phyloP scores from a whole-genome alignment of 352 stramenopile genomes.

The Phytophthora pisi region DNA sequence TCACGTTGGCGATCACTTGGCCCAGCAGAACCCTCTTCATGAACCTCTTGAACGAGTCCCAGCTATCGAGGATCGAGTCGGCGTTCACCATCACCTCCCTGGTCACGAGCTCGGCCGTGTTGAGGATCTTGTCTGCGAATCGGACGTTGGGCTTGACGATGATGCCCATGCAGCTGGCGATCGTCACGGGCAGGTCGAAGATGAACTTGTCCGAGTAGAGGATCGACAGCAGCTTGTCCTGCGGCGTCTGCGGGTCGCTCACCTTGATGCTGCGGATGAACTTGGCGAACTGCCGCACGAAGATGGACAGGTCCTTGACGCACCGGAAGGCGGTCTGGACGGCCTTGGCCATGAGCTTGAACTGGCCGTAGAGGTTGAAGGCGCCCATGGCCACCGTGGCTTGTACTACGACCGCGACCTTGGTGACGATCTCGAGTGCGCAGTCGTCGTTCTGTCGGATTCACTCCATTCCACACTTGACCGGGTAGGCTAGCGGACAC shows the following conservation, averaged over 20 bases:
- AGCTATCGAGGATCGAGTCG: constrained; percentile 22
- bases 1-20: constrained; percentile 8
- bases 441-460: not conserved
- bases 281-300: constrained; percentile 20
- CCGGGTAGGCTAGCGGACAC: not conserved
- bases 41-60: constrained; percentile 8
- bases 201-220: constrained; percentile 36
- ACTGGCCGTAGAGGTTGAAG: constrained; percentile 13
- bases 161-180: constrained; percentile 33
- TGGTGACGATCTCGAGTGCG: too few relatives aligned
- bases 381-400: constrained; percentile 7
- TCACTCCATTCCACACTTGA: not conserved
- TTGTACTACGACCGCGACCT: not conserved
- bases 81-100: constrained; percentile 33
- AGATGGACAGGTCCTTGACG: constrained; percentile 21
- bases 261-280: constrained; percentile 28
- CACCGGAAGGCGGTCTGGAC: constrained; percentile 25
- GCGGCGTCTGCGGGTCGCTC: constrained; percentile 18
- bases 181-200: constrained; percentile 37
- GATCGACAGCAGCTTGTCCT: constrained; percentile 34
- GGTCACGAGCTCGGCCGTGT: constrained; percentile 25
- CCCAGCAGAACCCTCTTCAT: constrained; percentile 8
- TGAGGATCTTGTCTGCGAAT: constrained; percentile 23
- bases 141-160: constrained; percentile 17
- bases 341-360: constrained; percentile 10